These are phyloP conservation scores for Salisapilia sapeloensis DNA, from an alignment of 352 stramenopile genomes.

Conservation along the genomic window DNA sequence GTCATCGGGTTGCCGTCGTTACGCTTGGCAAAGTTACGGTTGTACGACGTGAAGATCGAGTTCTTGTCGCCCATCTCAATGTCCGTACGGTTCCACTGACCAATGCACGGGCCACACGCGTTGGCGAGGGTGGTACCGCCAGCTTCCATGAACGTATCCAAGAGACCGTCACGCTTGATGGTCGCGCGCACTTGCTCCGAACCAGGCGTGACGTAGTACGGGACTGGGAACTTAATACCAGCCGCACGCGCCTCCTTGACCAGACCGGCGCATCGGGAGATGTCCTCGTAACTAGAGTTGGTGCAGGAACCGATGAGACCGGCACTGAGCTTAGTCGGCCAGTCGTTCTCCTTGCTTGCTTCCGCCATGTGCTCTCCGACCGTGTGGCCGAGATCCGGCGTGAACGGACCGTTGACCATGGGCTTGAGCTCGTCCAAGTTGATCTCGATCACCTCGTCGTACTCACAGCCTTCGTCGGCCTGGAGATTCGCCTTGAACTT, in stretches of 20 bases:
- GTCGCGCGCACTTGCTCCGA: slow-evolving; percentile 88
- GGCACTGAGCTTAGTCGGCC: slow-evolving; percentile 79
- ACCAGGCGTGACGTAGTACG: slow-evolving; percentile 85
- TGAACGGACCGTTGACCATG: slow-evolving; percentile 87
- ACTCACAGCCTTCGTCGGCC: slow-evolving; percentile 82
- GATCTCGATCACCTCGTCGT: slow-evolving; percentile 90
- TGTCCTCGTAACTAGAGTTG: slow-evolving; percentile 91
- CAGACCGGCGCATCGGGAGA: slow-evolving; percentile 82
- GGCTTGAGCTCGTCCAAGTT: slow-evolving; percentile 84
- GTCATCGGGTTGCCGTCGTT: slow-evolving; percentile 88
- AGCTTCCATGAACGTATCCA: slow-evolving; percentile 80
- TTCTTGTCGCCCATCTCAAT: slow-evolving; percentile 80
- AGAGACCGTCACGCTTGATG: slow-evolving; percentile 82
- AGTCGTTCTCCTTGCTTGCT: slow-evolving; percentile 77
- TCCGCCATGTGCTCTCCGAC: slow-evolving; percentile 49
- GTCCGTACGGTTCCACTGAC: slow-evolving; percentile 87
- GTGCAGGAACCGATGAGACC: slow-evolving; percentile 90
- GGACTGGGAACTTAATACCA: slow-evolving; percentile 84
- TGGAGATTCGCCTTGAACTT: slow-evolving; percentile 77
- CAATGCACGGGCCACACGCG: slow-evolving; percentile 88
- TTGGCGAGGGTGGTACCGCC: slow-evolving; percentile 84
- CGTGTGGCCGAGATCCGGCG: slow-evolving; percentile 78
- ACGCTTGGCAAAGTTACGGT: slow-evolving; percentile 91
- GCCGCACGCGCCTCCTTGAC: slow-evolving; percentile 66
- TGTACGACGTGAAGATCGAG: slow-evolving; percentile 92